phyloP scores from a whole-genome alignment of 2,329 filamentous ascomycete genomes.

The Paramyrothecium sp. region DNA sequence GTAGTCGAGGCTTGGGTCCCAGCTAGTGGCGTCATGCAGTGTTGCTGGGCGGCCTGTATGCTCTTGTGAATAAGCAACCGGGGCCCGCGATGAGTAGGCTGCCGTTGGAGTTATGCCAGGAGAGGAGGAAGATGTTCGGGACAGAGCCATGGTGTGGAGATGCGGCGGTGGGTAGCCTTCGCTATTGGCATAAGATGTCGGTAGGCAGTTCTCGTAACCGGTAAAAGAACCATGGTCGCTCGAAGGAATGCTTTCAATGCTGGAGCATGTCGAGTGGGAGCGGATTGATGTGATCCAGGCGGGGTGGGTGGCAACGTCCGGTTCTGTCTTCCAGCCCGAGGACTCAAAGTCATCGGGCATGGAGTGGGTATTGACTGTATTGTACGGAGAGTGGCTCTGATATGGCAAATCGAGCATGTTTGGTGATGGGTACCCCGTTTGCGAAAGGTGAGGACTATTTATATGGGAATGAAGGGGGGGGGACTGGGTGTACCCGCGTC shows the following conservation, averaged over 20 bases:
- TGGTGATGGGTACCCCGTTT: conserved; percentile 46
- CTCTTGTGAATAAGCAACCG: neutral
- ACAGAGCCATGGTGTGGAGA: conserved; percentile 17
- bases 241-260: conserved; percentile 44
- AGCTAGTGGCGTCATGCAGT: neutral
- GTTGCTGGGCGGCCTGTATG: neutral
- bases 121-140: conserved; percentile 18
- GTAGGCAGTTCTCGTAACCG: conserved; percentile 40
- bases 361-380: conserved; percentile 34
- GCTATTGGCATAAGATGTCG: conserved; percentile 39
- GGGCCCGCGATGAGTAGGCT: conserved; percentile 9
- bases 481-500: conserved; percentile 18
- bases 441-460: conserved; percentile 25
- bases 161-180: conserved; percentile 43
- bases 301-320: conserved; percentile 39
- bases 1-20: neutral
- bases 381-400: conserved; percentile 40
- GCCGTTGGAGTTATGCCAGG: conserved; percentile 13
- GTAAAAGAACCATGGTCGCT: conserved; percentile 52
- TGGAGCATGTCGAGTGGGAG: conserved; percentile 33
- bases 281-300: conserved; percentile 39
- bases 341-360: conserved; percentile 30
- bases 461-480: conserved; percentile 29
- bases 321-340: conserved; percentile 15
- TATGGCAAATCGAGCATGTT: conserved; percentile 41